These are phyloP conservation scores for Cryptosporidium andersoni DNA, from an alignment of 169 alveolate species.

Conservation along the genomic window DNA sequence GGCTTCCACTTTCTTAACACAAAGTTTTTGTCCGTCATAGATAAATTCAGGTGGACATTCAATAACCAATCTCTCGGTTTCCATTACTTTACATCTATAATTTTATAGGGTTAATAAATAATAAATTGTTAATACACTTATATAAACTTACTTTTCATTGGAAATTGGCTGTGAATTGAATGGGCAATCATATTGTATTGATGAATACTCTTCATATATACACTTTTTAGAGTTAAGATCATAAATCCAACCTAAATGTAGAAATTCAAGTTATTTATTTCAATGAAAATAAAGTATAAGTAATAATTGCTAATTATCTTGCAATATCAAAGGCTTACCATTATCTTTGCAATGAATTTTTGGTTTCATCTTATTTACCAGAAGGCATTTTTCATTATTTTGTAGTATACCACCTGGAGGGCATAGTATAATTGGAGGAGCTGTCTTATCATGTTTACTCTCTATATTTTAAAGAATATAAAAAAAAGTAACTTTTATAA, in stretches of 20 bases:
- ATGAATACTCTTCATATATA: constrained; percentile 33
- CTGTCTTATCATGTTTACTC: constrained; percentile 20
- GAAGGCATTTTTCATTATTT: constrained; percentile 13
- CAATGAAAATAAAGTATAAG: neutral
- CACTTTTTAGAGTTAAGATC: constrained; percentile 20
- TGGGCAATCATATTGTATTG: constrained; percentile 42
- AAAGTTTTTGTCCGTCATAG: constrained; percentile 50
- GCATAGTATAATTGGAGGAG: constrained; percentile 42
- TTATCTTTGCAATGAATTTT: constrained; percentile 32
- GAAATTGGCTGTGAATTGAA: constrained; percentile 32
- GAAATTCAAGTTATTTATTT: neutral
- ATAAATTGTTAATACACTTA: neutral
- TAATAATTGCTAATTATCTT: neutral
- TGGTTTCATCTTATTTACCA: constrained; percentile 20
- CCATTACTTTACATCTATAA: constrained; percentile 35
- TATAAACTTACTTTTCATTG: constrained; percentile 47
- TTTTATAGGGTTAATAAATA: neutral
- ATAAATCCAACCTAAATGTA: constrained; percentile 41
- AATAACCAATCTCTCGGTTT: constrained; percentile 44
- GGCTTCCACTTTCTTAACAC: constrained; percentile 46
- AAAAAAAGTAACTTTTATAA: neutral
- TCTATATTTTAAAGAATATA: neutral
- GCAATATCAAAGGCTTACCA: constrained; percentile 10
- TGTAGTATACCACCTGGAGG: constrained; percentile 56
- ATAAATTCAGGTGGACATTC: constrained; percentile 65